Evolutionary conservation across 2,329 filamentous ascomycete species (phyloP), one percentile per base, ranked within the genome.

Genomic region (Penicillium paneum): DNA sequence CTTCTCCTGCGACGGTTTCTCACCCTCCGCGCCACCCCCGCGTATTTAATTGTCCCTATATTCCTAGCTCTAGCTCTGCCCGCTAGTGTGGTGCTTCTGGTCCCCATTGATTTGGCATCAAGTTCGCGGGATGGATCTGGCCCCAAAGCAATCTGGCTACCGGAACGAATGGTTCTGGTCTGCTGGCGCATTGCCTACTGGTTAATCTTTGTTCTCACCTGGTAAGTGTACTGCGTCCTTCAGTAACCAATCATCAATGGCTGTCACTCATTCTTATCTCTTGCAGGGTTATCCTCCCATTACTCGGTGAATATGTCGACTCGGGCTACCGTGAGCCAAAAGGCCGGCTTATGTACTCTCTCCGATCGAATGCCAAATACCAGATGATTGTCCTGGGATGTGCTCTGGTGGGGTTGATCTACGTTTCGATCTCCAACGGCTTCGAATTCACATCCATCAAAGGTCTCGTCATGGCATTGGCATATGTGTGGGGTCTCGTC

Each of bases 171-270:
- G 28, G 79, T 97, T 45, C 79, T 95, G 67, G 90, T 97, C 24
- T 88, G 88, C 54, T 99, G 94, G 94, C 84, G 93, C 69, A 93
- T 99, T 61, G 88, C 89, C 19, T 99, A 99, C 76, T 99, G 94
- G 94, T 80, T 99, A 52, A 97, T 93, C 0, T 99, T 99, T 75
- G 85, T 87, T 47, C 77, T 99, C 67, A 97, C 93, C 52, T 99
- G 94, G 94, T 93, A 78, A 47, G 80, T 64, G 40, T 42, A 31
- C 29, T 43, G 12, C 39, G 19, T 21, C 39, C 19, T 15, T 40
- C 21, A 1, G 12, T 29, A n/a, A 21, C 21, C 31, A 39, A n/a
- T n/a, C n/a, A n/a, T n/a, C n/a, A n/a, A 42, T n/a, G 34, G 34
- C n/a, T 24, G 43, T 56, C 58, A 31, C 60, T 50, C 15, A 49